Base-by-base conservation (phyloP, 2,329 filamentous ascomycete genomes). In the Leptographium wingfieldii region DNA sequence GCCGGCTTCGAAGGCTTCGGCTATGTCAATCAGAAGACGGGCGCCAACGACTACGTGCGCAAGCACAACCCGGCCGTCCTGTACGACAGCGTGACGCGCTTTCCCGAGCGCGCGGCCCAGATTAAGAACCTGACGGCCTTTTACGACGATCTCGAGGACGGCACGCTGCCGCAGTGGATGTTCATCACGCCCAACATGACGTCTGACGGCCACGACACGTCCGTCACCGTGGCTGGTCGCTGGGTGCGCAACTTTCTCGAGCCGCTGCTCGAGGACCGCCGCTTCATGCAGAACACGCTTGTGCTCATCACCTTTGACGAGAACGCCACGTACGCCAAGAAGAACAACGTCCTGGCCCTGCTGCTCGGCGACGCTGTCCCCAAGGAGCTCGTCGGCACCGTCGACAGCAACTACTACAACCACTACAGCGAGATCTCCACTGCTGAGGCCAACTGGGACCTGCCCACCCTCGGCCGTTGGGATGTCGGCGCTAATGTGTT, bases 291-390 rank as follows among this genome's bases (percentile, higher is more conserved):
- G 56, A 82, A 87, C 68, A 92, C 87, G 0, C 79, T 94, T 1
- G 79, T 94, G 11, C 75, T 92, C 5, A 71, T 94, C 62, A 92
- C 84, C 11, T 94, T 90, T 67, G 90, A 94, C 64, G 90, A 94
- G 74, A 88, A 85, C 69, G 81, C 86, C 66, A 83, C 80, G 11
- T 90, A 91, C 72, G 71, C 76, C 6, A 73, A 76, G 31, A 79
- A 81, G 66, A 94, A 94, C 78, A 77, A 78, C 49, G 80, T 94
- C 58, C 80, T 89, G 62, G 81, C 76, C 63, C 78, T 94, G 64
- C 79, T 94, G 0, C 74, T 94, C 3, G 90, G 89, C 19, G 88
- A 88, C 61, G 85, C 84, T n/a, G 72, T 95, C 2, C 86, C 87
- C 12, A 58, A 75, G 5, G 58, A 79, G n/a, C 78, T 87, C 1